Evolutionary conservation across 345 rosid species (phyloP), one percentile per base, ranked within the genome.

Genomic region (Acer saccharum): DNA sequence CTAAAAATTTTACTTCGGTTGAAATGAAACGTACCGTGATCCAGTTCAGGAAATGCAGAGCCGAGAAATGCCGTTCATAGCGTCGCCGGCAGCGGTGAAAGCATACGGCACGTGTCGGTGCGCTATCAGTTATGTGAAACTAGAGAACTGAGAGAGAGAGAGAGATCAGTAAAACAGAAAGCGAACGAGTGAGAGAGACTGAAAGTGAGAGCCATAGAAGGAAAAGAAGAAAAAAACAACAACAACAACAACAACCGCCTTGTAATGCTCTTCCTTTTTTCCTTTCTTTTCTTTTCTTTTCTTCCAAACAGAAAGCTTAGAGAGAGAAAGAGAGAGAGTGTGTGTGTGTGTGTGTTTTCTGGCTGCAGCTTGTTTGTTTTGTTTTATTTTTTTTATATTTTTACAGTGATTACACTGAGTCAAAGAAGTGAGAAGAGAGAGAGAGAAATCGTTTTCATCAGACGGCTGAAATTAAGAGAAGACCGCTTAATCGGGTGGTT

Each of bases 401-500:
- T 61, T 14, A 72, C 73, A 16, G 83, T 32, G 48, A 60, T 60
- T 66, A 81, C 20, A 5, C 14, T 1, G 80, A 18, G 71, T 58
- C 71, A 67, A 74, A 76, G 78, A 73, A 71, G 43, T 21, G 61
- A 57, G 58, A 71, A 32, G 63, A 35, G 27, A 78, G 63, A 78
- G 65, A 21, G 10, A 25, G 66, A 62, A 62, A 79, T 57, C 68
- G 73, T 48, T 62, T 72, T 65, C 75, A 89, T 86, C 93, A 0
- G 71, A 86, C 89, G 93, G 91, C 80, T 50, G 41, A 74, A 74
- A 77, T 58, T 54, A 68, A 82, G 32, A 12, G 25, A 69, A 82
- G 29, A 12, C 21, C 58, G 65, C 2, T 58, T 3, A 29, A 76
- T 68, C 71, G 1, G 60, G 78, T 65, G 72, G 85, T 81, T 54